These are phyloP conservation scores for Allantophomopsis cytisporea DNA, from an alignment of 2,329 filamentous ascomycete genomes.

Conservation along the genomic window DNA sequence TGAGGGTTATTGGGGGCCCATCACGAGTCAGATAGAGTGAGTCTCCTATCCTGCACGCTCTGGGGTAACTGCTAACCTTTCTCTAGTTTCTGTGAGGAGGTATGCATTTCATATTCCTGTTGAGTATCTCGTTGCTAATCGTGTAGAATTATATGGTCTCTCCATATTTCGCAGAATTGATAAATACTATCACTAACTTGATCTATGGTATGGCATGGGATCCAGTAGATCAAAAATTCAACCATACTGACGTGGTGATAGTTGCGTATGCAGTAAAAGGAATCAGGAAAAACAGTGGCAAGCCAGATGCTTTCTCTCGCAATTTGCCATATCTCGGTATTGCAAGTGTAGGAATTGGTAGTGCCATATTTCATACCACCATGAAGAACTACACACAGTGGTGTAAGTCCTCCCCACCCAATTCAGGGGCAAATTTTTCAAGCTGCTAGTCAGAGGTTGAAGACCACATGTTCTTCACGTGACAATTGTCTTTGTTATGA, in stretches of 20 bases:
- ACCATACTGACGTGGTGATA: too few relatives aligned
- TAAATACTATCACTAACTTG: constrained; percentile 33
- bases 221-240: not conserved
- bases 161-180: constrained; percentile 32
- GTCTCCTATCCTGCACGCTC: not conserved
- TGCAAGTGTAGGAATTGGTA: constrained; percentile 25
- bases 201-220: constrained; percentile 23
- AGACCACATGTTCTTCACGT: not conserved
- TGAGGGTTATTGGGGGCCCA: not conserved
- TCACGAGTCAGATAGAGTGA: not conserved
- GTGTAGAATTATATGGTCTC: constrained; percentile 34
- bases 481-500: constrained; percentile 23
- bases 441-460: not conserved
- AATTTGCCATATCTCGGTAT: constrained; percentile 26
- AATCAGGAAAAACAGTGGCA: constrained; percentile 13
- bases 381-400: constrained; percentile 31
- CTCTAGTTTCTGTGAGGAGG: constrained; percentile 1
- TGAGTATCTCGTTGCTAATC: too few relatives aligned
- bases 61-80: not conserved
- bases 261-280: constrained; percentile 14
- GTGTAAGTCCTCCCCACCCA: constrained; percentile 16
- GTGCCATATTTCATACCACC: constrained; percentile 26
- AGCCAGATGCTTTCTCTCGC: constrained; percentile 14
- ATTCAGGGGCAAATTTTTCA: not conserved
- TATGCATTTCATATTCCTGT: not conserved